phyloP scores from a whole-genome alignment of 2,329 filamentous ascomycete species.

The Scytalidium lignicola region DNA sequence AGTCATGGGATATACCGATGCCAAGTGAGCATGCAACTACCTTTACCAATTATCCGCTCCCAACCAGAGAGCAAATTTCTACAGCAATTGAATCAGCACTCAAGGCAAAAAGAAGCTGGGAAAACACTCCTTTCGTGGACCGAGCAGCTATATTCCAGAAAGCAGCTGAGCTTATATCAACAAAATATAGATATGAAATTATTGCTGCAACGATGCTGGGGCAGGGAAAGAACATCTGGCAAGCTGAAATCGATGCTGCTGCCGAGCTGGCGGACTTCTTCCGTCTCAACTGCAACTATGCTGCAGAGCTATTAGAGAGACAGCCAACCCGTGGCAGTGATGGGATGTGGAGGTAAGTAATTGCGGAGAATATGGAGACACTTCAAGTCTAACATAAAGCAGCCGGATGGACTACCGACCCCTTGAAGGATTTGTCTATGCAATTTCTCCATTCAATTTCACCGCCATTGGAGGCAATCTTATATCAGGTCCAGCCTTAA shows the following conservation, averaged over 20 bases:
- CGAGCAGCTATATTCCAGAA: constrained; percentile 90
- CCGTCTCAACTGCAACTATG: constrained; percentile 88
- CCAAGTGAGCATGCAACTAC: constrained; percentile 70
- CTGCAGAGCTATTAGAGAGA: constrained; percentile 79
- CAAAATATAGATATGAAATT: constrained; percentile 90
- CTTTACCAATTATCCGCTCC: constrained; percentile 78
- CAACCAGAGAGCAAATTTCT: constrained; percentile 66
- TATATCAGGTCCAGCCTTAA: constrained; percentile 71
- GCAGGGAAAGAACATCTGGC: constrained; percentile 36
- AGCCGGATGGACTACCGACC: constrained; percentile 68
- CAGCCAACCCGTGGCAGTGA: constrained; percentile 78
- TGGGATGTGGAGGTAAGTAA: constrained; percentile 76
- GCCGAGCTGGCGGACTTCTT: constrained; percentile 89
- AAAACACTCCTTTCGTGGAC: constrained; percentile 78
- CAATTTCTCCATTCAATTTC: constrained; percentile 91
- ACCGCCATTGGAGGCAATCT: constrained; percentile 88
- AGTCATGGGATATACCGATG: constrained; percentile 63
- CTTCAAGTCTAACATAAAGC: neutral
- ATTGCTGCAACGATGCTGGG: constrained; percentile 37
- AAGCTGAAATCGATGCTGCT: constrained; percentile 88
- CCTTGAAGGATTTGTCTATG: constrained; percentile 89
- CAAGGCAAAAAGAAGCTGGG: constrained; percentile 77
- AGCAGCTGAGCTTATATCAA: constrained; percentile 81
- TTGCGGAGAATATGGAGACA: no score
- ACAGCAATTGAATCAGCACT: constrained; percentile 77